phyloP scores from a whole-genome alignment of 495 filamentous ascomycete genomes.

The Cryomyces minteri region DNA sequence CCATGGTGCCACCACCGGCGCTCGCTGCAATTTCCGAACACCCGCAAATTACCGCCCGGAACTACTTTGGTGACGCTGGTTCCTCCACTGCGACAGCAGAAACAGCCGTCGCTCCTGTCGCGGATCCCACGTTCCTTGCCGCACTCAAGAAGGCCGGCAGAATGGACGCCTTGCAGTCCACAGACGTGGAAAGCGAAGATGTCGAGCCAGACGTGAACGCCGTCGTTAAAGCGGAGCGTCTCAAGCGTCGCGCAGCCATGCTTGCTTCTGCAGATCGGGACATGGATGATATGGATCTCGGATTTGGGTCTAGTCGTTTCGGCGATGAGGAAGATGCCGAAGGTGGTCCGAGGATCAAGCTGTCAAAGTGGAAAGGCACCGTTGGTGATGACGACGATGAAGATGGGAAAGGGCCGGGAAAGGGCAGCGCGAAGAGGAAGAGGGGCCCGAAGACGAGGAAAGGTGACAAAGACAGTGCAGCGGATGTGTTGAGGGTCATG shows the following conservation, averaged over 20 bases:
- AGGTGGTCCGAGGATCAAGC: constrained; percentile 35
- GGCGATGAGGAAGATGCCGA: constrained; percentile 72
- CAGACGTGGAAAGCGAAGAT: no score
- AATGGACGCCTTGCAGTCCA: constrained; percentile 27
- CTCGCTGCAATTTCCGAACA: neutral
- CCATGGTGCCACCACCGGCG: constrained; percentile 24
- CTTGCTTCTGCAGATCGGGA: constrained; percentile 63
- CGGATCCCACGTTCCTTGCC: constrained; percentile 68
- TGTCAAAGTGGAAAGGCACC: constrained; percentile 38
- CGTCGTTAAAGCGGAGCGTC: constrained; percentile 2
- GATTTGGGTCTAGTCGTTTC: constrained; percentile 70
- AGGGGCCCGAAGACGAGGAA: constrained; percentile 72
- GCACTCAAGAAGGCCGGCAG: constrained; percentile 71
- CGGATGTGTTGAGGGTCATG: constrained; percentile 65
- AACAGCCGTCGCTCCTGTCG: constrained; percentile 23
- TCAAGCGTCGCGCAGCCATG: constrained; percentile 47
- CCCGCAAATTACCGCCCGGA: constrained; percentile 23
- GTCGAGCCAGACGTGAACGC: no score
- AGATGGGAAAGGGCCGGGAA: constrained; percentile 25
- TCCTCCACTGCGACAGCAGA: constrained; percentile 3
- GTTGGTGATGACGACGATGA: constrained; percentile 31
- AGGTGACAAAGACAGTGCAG: constrained; percentile 62
- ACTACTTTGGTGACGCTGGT: constrained; percentile 42
- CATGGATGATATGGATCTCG: constrained; percentile 82
- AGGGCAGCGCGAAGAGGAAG: constrained; percentile 50